Evolutionary conservation across 257 asterid species (phyloP).

Genomic region (Gentiana macrophylla): DNA sequence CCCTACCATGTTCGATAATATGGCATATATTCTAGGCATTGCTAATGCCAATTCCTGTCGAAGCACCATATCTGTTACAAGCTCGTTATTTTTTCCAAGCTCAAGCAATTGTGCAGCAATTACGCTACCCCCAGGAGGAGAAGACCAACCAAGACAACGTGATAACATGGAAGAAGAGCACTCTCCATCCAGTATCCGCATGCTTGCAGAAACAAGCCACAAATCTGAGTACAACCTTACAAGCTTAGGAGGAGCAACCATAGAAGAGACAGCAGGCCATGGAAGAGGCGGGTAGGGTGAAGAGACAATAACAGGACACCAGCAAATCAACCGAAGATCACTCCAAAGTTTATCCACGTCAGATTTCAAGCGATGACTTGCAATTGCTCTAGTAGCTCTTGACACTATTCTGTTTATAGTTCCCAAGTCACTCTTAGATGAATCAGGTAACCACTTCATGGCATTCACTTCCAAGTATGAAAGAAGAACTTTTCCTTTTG

Average conservation of each 20-base stretch:
- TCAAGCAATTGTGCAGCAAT: conserved; percentile 96
- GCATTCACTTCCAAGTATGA: conserved; percentile 90
- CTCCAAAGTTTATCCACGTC: conserved; percentile 87
- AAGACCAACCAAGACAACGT: conserved; percentile 81
- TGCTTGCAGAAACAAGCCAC: conserved; percentile 98
- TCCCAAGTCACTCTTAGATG: conserved; percentile 39
- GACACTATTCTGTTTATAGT: conserved; percentile 53
- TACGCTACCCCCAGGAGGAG: conserved; percentile 87
- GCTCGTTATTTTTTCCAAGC: conserved; percentile 92
- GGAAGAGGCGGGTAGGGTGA: conserved; percentile 71
- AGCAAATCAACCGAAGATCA: conserved; percentile 75
- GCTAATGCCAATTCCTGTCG: conserved; percentile 83
- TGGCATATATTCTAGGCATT: conserved; percentile 88
- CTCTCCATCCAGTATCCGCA: conserved; percentile 93
- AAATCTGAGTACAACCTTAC: conserved; percentile 62
- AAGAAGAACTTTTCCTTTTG: conserved; percentile 77
- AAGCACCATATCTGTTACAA: conserved; percentile 58
- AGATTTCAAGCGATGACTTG: conserved; percentile 49
- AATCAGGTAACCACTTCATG: conserved; percentile 65
- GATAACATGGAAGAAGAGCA: conserved; percentile 86
- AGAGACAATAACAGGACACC: conserved; percentile 89
- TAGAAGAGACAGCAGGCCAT: conserved; percentile 80
- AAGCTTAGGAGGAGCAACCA: conserved; percentile 94
- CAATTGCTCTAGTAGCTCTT: conserved; percentile 63
- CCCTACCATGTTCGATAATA: conserved; percentile 52